Evolutionary conservation across 2,329 filamentous ascomycete species (phyloP).

Genomic region (Ambrosiella beaveri): DNA sequence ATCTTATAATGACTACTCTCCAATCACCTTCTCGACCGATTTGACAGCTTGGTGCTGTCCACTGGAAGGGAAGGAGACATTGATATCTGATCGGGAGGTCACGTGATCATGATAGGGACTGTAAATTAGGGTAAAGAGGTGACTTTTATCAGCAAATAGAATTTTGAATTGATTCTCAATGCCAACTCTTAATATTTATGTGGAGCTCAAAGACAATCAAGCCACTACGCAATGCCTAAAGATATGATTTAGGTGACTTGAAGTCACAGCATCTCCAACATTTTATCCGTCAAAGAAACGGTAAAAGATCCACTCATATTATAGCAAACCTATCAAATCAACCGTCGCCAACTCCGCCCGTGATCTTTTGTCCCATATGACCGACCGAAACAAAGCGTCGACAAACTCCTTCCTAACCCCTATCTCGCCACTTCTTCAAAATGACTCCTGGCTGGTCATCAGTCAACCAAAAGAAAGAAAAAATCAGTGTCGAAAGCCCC

Average conservation of each 20-base stretch:
- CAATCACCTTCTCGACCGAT: no score
- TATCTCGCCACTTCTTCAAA: neutral
- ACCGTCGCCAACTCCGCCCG: neutral
- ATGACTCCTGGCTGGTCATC: no score
- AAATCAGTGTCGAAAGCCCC: neutral
- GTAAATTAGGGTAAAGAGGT: no score
- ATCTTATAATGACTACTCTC: no score
- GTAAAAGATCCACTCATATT: neutral
- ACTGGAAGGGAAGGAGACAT: no score
- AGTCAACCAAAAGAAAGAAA: no score
- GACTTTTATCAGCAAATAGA: no score
- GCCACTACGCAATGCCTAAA: neutral
- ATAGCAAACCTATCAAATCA: neutral
- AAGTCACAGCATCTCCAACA: neutral
- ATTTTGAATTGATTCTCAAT: no score
- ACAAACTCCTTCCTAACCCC: neutral
- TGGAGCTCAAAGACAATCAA: neutral
- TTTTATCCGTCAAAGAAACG: neutral
- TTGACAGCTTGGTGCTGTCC: no score
- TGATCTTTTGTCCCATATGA: neutral
- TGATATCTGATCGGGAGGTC: no score
- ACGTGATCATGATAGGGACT: no score
- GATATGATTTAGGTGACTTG: neutral
- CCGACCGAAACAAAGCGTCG: neutral
- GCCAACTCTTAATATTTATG: no score